These are phyloP conservation scores for Gamsiella multidivaricata DNA, from an alignment of 192 early-diverging fungal genomes.

Conservation along the genomic window DNA sequence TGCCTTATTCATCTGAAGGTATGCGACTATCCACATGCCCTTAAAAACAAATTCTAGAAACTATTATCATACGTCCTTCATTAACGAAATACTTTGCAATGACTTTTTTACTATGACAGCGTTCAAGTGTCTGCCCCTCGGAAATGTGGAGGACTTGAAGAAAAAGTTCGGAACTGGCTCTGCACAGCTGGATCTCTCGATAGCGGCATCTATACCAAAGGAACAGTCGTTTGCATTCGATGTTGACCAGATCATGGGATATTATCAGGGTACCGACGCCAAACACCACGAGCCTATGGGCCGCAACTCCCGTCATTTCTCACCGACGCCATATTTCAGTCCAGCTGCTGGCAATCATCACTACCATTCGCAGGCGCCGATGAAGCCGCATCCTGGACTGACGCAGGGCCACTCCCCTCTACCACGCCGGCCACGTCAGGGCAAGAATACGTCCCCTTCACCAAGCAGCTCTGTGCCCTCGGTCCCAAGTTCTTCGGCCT, in stretches of 20 bases:
- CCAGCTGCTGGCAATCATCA: constrained; percentile 19
- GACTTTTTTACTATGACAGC: neutral
- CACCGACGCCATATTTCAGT: constrained; percentile 48
- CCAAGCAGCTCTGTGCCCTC: constrained; percentile 3
- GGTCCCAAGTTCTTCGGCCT: neutral
- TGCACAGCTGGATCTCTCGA: constrained; percentile 12
- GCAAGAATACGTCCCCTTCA: constrained; percentile 32
- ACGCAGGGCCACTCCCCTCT: constrained; percentile 34
- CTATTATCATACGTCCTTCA: too few relatives aligned
- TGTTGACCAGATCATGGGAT: constrained; percentile 46
- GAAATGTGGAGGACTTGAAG: constrained; percentile 21
- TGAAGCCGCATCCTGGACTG: constrained; percentile 43
- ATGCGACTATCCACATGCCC: neutral
- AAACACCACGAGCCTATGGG: constrained; percentile 24
- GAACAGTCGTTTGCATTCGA: constrained; percentile 43
- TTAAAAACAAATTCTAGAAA: too few relatives aligned
- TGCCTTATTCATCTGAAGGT: constrained; percentile 40
- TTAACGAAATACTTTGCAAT: too few relatives aligned
- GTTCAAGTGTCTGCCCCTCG: constrained; percentile 24
- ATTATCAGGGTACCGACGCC: constrained; percentile 21
- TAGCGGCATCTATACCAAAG: constrained; percentile 22
- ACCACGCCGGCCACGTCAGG: constrained; percentile 41
- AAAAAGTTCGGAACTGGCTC: neutral
- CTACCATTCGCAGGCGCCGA: neutral
- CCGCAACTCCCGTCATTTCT: constrained; percentile 45